phyloP scores from a whole-genome alignment of 2,329 filamentous ascomycete species.

The Fusarium chlamydosporum region DNA sequence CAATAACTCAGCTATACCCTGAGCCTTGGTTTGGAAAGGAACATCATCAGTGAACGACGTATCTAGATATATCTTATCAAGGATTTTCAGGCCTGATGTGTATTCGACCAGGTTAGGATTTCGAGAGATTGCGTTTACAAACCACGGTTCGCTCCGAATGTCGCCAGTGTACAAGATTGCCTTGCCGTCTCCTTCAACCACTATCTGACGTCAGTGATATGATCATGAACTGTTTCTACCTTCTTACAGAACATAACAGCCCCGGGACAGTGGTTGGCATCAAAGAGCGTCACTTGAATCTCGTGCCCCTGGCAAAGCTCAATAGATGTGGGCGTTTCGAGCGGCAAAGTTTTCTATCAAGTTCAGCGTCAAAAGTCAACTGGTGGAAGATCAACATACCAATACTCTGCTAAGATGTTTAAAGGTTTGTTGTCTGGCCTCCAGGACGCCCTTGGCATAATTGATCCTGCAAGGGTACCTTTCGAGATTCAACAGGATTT shows the following conservation, averaged over 20 bases:
- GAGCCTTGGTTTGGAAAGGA: constrained; percentile 73
- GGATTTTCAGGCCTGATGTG: constrained; percentile 71
- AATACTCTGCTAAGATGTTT: constrained; percentile 80
- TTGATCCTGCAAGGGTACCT: constrained; percentile 85
- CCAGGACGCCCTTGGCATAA: constrained; percentile 81
- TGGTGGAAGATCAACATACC: constrained; percentile 54
- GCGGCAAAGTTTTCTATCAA: constrained; percentile 78
- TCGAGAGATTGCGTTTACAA: constrained; percentile 79
- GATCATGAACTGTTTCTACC: fast-evolving
- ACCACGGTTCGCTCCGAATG: constrained; percentile 88
- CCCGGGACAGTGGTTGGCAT: constrained; percentile 93
- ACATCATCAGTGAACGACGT: constrained; percentile 76
- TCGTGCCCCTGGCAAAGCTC: constrained; percentile 77
- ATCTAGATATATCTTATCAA: constrained; percentile 91
- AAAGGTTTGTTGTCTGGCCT: constrained; percentile 81
- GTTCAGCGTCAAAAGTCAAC: neutral
- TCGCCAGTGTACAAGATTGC: constrained; percentile 92
- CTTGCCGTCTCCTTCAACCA: constrained; percentile 80
- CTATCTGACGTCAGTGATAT: constrained; percentile 50
- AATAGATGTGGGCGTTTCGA: constrained; percentile 83
- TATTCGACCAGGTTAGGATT: constrained; percentile 84
- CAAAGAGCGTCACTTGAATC: constrained; percentile 87
- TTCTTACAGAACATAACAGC: constrained; percentile 85
- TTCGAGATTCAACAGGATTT: constrained; percentile 85
- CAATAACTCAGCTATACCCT: constrained; percentile 82